These are phyloP conservation scores for Candida patagonica DNA, from an alignment of 805 yeast species.

Conservation along the genomic window DNA sequence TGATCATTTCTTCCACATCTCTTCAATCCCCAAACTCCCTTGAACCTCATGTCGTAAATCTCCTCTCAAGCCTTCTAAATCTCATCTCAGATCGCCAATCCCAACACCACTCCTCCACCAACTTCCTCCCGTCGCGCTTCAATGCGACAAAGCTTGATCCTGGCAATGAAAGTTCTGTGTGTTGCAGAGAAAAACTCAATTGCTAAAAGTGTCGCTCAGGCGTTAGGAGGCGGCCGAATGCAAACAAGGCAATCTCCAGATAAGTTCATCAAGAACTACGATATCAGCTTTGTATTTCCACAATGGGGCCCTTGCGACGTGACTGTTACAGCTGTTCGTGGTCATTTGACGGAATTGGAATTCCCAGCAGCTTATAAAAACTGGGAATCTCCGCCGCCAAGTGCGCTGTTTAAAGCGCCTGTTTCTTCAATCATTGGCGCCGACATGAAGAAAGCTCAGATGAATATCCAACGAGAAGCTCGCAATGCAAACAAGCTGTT, in stretches of 20 bases:
- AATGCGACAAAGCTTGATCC: neutral
- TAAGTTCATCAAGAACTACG: slow-evolving; percentile 71
- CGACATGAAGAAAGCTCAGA: slow-evolving; percentile 41
- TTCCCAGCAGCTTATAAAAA: slow-evolving; percentile 50
- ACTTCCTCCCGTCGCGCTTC: neutral
- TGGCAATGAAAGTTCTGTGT: slow-evolving; percentile 51
- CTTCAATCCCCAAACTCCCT: too few relatives aligned
- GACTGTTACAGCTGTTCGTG: slow-evolving; percentile 87
- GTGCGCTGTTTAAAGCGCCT: slow-evolving; percentile 64
- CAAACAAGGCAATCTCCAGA: slow-evolving; percentile 26
- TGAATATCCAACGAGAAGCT: slow-evolving; percentile 62
- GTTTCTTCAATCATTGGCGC: slow-evolving; percentile 34
- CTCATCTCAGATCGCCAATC: neutral
- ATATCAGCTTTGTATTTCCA: slow-evolving; percentile 60
- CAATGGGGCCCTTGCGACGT: slow-evolving; percentile 59
- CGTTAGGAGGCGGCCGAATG: slow-evolving; percentile 65
- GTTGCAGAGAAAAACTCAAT: slow-evolving; percentile 97
- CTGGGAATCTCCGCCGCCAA: slow-evolving; percentile 54
- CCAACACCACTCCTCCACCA: neutral
- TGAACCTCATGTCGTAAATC: too few relatives aligned
- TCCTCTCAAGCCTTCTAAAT: too few relatives aligned
- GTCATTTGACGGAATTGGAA: slow-evolving; percentile 64
- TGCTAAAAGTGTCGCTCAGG: slow-evolving; percentile 70
- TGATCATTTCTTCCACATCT: too few relatives aligned
- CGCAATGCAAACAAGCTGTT: slow-evolving; percentile 51